phyloP scores from a whole-genome alignment of 371 early-diverging fungal genomes.

The Homolaphlyctis polyrhiza region DNA sequence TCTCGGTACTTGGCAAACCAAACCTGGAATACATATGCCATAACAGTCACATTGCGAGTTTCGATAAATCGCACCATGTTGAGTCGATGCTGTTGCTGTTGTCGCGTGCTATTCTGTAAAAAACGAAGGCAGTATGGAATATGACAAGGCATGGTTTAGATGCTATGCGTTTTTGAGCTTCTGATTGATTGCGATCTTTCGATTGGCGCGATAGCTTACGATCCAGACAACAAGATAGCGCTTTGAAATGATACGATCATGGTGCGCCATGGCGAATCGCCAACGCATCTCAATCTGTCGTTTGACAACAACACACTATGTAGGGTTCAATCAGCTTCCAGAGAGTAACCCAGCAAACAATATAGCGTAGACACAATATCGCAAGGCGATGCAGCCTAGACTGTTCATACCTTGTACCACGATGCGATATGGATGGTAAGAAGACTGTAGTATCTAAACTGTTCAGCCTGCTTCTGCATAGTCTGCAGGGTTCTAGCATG shows the following conservation, averaged over 20 bases:
- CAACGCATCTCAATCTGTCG: slow-evolving; percentile 2
- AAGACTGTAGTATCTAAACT: slow-evolving; percentile 1
- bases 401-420: slow-evolving; percentile 2
- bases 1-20: neutral
- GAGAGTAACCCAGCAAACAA: neutral
- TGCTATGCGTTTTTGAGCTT: neutral
- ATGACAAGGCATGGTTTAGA: neutral
- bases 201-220: neutral
- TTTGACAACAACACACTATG: neutral
- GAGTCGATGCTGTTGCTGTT: neutral
- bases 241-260: neutral
- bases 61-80: neutral
- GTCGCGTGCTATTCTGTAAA: neutral
- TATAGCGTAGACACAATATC: neutral
- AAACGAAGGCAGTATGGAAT: neutral
- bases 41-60: neutral
- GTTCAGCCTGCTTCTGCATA: neutral
- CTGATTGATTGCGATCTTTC: neutral
- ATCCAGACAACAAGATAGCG: neutral
- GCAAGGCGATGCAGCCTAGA: neutral
- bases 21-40: neutral
- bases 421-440: neutral
- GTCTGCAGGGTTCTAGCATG: too few relatives aligned
- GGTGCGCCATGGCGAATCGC: slow-evolving; percentile 1
- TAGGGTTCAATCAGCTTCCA: neutral